A percentile compares a stretch with the other conserved stretches of the same genome.
Evolutionary conservation across 257 asterid species (phyloP).

Genomic region (Lavandula angustifolia): DNA sequence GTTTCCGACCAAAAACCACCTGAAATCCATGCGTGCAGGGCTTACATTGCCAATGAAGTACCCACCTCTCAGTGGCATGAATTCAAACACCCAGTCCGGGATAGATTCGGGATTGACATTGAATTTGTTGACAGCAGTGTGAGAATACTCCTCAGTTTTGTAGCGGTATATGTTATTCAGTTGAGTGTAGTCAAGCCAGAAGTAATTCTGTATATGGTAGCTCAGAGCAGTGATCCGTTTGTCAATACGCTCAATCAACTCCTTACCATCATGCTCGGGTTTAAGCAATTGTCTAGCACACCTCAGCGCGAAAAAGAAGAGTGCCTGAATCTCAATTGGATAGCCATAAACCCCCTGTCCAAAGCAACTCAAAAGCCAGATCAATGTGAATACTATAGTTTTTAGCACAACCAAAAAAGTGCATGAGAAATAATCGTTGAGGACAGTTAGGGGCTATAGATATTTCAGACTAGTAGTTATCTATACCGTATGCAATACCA

Average conservation of each 20-base stretch:
- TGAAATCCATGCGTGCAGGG: conserved; percentile 66
- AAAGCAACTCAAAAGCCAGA: conserved; percentile 18
- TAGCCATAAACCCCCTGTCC: conserved; percentile 61
- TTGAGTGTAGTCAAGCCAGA: conserved; percentile 68
- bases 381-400: conserved; percentile 18
- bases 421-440: background rate
- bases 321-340: conserved; percentile 73
- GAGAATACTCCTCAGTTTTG: conserved; percentile 66
- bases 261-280: conserved; percentile 54
- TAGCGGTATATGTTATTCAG: conserved; percentile 67
- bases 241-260: conserved; percentile 58
- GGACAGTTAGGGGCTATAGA: background rate
- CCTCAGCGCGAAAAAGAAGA: conserved; percentile 62
- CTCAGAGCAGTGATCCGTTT: conserved; percentile 61
- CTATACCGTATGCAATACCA: conserved; percentile 3
- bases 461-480: background rate
- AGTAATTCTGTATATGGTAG: conserved; percentile 55
- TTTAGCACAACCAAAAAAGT: conserved; percentile 6
- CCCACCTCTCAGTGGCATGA: conserved; percentile 64
- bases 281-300: conserved; percentile 62
- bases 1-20: conserved; percentile 63
- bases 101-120: conserved; percentile 63
- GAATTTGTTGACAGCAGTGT: conserved; percentile 68
- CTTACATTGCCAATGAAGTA: conserved; percentile 60
- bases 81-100: conserved; percentile 63